Base-by-base conservation (phyloP, 2,329 filamentous ascomycete species). In the Xylariales sp. region DNA sequence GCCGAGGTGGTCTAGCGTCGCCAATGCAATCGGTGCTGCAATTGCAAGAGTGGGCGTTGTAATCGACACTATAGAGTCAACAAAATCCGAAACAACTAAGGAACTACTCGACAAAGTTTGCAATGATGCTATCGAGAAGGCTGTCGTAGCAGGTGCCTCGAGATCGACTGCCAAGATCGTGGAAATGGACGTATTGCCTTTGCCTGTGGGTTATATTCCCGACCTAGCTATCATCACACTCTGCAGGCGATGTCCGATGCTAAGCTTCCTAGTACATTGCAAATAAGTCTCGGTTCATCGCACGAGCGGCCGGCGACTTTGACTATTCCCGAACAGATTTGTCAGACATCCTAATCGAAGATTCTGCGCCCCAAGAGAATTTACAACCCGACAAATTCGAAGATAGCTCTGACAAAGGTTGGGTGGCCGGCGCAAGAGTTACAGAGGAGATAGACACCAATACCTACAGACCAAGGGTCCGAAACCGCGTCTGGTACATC, bases 11-110 rank as follows among this genome's bases (percentile, higher is more conserved):
- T 85, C 86, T 1, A 84, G 83, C 3, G 86, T 90, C 1, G 89
- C 89, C 8, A 91, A 91, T 72, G 89, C 89, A 0, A 88, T 91
- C 9, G 89, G 89, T 1, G 89, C 88, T 8, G 88, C 89, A 0
- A 89, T 87, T 65, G 87, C 88, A 1, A 80, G 86, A 46, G 87
- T 90, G 1, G 88, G 85, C 65, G 83, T 84, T 1, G 82, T 85
- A 0, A 80, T 86, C 9, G 85, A 87, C 65, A 83, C 81, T 0
- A 81, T 86, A 30, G 82, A 84, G 64, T 84, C 82, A 0, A 86
- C 83, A 0, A 83, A 83, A 62, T 76, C 76, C 0, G 79, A 78
- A 67, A 76, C 81, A 4, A 76, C 77, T 0, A 70, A 78, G n/a
- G 76, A 82, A 43, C 70, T 82, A 0, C 72, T 83, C 0, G 76